Conservation (phyloP, 1,284 basidiomycete genomes). For the Rhodotorula sp. region DNA sequence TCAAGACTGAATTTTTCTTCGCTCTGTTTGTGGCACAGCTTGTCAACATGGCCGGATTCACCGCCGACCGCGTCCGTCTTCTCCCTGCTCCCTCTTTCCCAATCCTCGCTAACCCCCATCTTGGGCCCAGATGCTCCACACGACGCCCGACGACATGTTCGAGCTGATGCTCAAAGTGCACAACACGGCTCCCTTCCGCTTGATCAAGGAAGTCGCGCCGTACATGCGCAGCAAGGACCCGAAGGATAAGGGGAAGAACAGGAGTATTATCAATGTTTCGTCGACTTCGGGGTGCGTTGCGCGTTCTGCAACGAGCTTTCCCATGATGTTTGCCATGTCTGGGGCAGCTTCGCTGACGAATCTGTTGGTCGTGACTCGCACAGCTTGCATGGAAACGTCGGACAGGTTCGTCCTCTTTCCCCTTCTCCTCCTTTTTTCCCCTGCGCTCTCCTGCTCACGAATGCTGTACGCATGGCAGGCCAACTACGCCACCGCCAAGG, state of each 20-base stretch:
- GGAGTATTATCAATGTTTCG: slow-evolving; percentile 67
- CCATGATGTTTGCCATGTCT: no score
- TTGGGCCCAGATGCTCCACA: slow-evolving; percentile 66
- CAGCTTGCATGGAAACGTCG: slow-evolving; percentile 78
- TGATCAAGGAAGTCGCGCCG: slow-evolving; percentile 77
- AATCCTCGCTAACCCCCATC: slow-evolving; percentile 20
- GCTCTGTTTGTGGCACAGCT: background rate
- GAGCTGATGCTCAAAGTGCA: slow-evolving; percentile 79
- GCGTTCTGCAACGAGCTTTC: no score
- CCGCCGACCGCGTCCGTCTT: slow-evolving; percentile 1
- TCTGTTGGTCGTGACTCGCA: slow-evolving; percentile 58
- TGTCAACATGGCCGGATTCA: slow-evolving; percentile 10
- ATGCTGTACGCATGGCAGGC: slow-evolving; percentile 50
- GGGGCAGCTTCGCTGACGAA: no score
- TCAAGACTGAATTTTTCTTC: no score
- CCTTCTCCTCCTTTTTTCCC: no score
- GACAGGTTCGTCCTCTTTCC: slow-evolving; percentile 49
- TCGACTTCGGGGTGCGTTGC: slow-evolving; percentile 60
- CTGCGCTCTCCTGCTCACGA: background rate
- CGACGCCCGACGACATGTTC: slow-evolving; percentile 75
- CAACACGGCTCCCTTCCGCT: slow-evolving; percentile 76
- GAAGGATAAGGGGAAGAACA: slow-evolving; percentile 58
- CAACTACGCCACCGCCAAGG: slow-evolving; percentile 63
- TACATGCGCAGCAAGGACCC: slow-evolving; percentile 74
- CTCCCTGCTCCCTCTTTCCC: no score